Evolutionary conservation across 1,284 basidiomycete genomes (phyloP).

Genomic region (Hemileia vastatrix): DNA sequence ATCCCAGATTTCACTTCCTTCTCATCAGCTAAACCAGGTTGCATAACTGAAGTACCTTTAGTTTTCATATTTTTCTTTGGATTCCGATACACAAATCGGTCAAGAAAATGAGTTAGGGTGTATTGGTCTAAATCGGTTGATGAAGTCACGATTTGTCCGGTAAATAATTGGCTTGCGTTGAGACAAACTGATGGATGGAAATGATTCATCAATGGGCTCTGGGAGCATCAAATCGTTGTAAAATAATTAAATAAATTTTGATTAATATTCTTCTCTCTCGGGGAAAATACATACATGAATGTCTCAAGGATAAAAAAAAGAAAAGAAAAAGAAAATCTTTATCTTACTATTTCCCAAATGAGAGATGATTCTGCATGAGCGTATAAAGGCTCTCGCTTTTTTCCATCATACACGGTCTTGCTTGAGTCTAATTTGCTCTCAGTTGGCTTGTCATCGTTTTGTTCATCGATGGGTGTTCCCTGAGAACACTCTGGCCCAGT

Average conservation of each 20-base stretch:
- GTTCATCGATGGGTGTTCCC: conserved; percentile 28
- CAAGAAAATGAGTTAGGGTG: conserved; percentile 83
- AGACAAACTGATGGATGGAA: conserved; percentile 86
- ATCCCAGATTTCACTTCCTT: conserved; percentile 51
- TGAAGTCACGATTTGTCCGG: conserved; percentile 58
- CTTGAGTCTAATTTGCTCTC: conserved; percentile 24
- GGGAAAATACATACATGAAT: neutral
- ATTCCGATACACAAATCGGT: conserved; percentile 86
- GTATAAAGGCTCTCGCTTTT: conserved; percentile 82
- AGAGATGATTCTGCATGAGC: conserved; percentile 72
- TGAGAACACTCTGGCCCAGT: neutral
- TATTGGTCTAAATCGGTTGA: conserved; percentile 82
- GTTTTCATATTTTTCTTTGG: conserved; percentile 67
- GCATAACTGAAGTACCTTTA: conserved; percentile 83
- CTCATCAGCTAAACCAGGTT: conserved; percentile 61
- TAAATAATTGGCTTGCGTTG: conserved; percentile 71
- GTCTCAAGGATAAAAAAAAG: neutral
- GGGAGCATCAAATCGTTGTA: conserved; percentile 15
- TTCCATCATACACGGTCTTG: conserved; percentile 59
- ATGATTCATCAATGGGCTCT: conserved; percentile 71
- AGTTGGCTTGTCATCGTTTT: conserved; percentile 23
- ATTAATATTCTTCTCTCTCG: neutral
- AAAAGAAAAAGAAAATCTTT: neutral
- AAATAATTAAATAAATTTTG: neutral
- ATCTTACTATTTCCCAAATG: conserved; percentile 74